These are phyloP conservation scores for Pascua guehoae DNA, from an alignment of 1,284 basidiomycete species.

Conservation along the genomic window DNA sequence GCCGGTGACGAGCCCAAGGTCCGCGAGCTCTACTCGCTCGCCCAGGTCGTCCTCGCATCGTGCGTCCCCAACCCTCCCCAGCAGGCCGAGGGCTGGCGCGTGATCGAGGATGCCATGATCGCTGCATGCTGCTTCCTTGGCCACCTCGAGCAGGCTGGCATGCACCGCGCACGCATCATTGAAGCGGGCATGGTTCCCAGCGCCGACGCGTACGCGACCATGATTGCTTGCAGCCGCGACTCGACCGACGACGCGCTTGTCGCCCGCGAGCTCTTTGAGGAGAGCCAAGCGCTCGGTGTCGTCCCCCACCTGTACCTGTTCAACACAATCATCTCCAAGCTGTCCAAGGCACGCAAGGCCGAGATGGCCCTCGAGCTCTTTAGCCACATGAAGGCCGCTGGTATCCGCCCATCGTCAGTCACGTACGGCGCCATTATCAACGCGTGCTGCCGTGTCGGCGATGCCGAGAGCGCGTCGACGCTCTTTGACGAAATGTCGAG, in stretches of 20 bases:
- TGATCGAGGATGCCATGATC: constrained; percentile 83
- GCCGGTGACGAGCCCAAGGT: constrained; percentile 61
- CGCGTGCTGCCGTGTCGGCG: constrained; percentile 90
- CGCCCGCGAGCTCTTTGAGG: constrained; percentile 76
- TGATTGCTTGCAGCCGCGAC: constrained; percentile 81
- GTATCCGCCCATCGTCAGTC: constrained; percentile 72
- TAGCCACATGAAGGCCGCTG: constrained; percentile 63
- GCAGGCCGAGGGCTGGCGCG: constrained; percentile 62
- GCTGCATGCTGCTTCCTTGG: constrained; percentile 76
- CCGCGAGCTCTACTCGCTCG: constrained; percentile 64
- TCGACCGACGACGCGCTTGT: constrained; percentile 90
- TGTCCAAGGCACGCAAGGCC: constrained; percentile 86
- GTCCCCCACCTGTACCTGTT: constrained; percentile 79
- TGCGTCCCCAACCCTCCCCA: constrained; percentile 31
- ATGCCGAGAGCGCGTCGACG: constrained; percentile 73
- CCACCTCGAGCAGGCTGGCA: constrained; percentile 70
- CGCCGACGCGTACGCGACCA: constrained; percentile 83
- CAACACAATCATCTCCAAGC: constrained; percentile 93
- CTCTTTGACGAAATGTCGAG: constrained; percentile 82
- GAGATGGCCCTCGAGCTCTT: constrained; percentile 82
- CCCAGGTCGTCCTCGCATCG: constrained; percentile 60
- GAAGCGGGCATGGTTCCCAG: constrained; percentile 72
- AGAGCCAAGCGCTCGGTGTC: constrained; percentile 68
- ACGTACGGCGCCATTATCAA: constrained; percentile 92
- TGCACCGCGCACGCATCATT: constrained; percentile 74